Conservation (phyloP, 129 eudicot species). For the Lactuca saligna region DNA sequence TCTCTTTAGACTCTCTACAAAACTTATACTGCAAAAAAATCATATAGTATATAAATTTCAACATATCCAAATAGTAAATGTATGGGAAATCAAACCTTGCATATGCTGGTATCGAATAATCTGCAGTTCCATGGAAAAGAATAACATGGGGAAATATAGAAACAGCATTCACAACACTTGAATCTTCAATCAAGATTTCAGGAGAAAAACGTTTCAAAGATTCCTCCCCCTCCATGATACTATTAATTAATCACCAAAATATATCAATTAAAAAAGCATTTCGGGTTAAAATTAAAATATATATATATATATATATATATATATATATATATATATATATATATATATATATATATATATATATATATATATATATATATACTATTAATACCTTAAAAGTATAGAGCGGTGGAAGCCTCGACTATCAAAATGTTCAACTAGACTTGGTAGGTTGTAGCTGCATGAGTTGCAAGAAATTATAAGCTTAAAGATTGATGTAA, state of each 20-base stretch:
- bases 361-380: no score
- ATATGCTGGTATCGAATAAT: slow-evolving; percentile 61
- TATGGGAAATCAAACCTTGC: slow-evolving; percentile 48
- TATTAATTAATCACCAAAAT: slow-evolving; percentile 22
- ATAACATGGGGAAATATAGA: slow-evolving; percentile 59
- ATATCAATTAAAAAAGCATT: slow-evolving; percentile 3
- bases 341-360: no score
- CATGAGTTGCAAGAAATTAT: slow-evolving; percentile 9
- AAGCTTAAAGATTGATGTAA: neutral
- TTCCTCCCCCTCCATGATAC: slow-evolving; percentile 86
- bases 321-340: no score
- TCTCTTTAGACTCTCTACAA: slow-evolving; percentile 55
- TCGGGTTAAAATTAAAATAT: slow-evolving; percentile 1
- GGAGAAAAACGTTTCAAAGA: slow-evolving; percentile 65
- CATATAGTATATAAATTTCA: neutral
- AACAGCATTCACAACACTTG: slow-evolving; percentile 37
- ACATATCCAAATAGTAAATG: neutral
- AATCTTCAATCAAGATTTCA: slow-evolving; percentile 52
- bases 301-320: no score
- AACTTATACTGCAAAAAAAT: slow-evolving; percentile 48
- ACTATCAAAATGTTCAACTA: slow-evolving; percentile 70
- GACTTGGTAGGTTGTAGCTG: slow-evolving; percentile 62
- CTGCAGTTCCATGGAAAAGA: slow-evolving; percentile 80
- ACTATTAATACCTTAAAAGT: slow-evolving; percentile 54
- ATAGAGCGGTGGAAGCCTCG: slow-evolving; percentile 84